Evolutionary conservation across 192 early-diverging fungal genomes (phyloP).

Genomic region (Dimargaris cristalligena): DNA sequence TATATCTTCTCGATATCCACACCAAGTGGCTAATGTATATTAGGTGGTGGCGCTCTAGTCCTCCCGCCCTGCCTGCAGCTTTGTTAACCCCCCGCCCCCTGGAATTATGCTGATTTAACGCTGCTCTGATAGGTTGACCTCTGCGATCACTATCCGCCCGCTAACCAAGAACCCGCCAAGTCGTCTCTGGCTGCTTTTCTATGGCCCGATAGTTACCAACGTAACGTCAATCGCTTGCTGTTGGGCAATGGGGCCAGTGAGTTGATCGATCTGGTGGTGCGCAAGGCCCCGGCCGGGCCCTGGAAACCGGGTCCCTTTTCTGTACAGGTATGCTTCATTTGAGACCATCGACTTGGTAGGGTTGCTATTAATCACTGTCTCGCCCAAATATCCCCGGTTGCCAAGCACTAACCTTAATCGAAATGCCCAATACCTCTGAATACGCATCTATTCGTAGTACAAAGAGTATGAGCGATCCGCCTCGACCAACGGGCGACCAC

Average conservation of each 20-base stretch:
- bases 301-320: slow-evolving; percentile 79
- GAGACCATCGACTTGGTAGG: no score
- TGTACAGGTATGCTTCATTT: slow-evolving; percentile 32
- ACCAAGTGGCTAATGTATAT: no score
- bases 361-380: no score
- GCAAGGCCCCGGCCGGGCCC: slow-evolving; percentile 50
- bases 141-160: slow-evolving; percentile 80
- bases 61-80: no score
- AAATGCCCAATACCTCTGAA: no score
- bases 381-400: no score
- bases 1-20: no score
- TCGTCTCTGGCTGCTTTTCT: slow-evolving; percentile 61
- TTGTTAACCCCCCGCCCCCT: no score
- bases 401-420: no score
- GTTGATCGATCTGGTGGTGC: slow-evolving; percentile 74
- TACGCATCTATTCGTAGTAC: slow-evolving; percentile 39
- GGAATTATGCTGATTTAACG: no score
- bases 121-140: slow-evolving; percentile 26
- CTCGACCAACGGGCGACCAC: slow-evolving; percentile 46
- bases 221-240: slow-evolving; percentile 45
- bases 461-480: slow-evolving; percentile 83
- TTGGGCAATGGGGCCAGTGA: slow-evolving; percentile 84
- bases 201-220: slow-evolving; percentile 41
- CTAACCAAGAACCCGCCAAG: slow-evolving; percentile 82
- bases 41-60: no score